A percentile compares a stretch with the other conserved stretches of the same genome.
phyloP scores from a whole-genome alignment of 2,329 filamentous ascomycete species.

The Fusarium poae region DNA sequence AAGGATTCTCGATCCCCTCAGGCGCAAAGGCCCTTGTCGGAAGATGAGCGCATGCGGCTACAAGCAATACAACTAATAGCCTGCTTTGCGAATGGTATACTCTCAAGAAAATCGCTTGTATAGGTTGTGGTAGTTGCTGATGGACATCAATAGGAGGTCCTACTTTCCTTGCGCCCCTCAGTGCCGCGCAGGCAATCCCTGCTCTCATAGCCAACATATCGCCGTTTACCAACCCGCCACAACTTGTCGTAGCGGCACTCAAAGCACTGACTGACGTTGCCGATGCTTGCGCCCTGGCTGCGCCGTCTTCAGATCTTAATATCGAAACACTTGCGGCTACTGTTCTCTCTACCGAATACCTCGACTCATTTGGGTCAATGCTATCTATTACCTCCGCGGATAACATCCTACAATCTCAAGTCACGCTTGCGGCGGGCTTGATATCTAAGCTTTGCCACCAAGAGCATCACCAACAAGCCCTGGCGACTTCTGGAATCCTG shows the following conservation, averaged over 20 bases:
- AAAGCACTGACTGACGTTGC: slow-evolving; percentile 79
- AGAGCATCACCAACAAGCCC: slow-evolving; percentile 76
- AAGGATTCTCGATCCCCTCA: slow-evolving; percentile 55
- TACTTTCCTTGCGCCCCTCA: slow-evolving; percentile 80
- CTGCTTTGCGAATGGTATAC: slow-evolving; percentile 84
- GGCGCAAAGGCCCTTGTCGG: slow-evolving; percentile 60
- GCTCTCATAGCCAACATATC: slow-evolving; percentile 79
- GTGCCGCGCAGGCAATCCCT: slow-evolving; percentile 75
- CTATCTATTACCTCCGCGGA: slow-evolving; percentile 69
- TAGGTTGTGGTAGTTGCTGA: slow-evolving; percentile 31
- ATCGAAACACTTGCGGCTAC: slow-evolving; percentile 68
- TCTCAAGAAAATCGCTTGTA: slow-evolving; percentile 9
- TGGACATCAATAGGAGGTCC: slow-evolving; percentile 73
- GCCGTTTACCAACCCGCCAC: slow-evolving; percentile 71
- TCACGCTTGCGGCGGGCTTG: slow-evolving; percentile 69
- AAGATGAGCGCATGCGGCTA: slow-evolving; percentile 76
- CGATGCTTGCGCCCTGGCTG: slow-evolving; percentile 71
- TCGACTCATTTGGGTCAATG: slow-evolving; percentile 74
- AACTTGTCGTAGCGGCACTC: slow-evolving; percentile 79
- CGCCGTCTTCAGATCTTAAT: slow-evolving; percentile 63
- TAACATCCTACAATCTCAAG: slow-evolving; percentile 70
- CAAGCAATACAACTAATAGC: slow-evolving; percentile 88
- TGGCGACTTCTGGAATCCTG: slow-evolving; percentile 80
- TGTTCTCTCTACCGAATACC: slow-evolving; percentile 72
- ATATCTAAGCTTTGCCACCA: slow-evolving; percentile 73